These are phyloP conservation scores for Aspergillus asperescens DNA, from an alignment of 495 filamentous ascomycete genomes.

Conservation along the genomic window DNA sequence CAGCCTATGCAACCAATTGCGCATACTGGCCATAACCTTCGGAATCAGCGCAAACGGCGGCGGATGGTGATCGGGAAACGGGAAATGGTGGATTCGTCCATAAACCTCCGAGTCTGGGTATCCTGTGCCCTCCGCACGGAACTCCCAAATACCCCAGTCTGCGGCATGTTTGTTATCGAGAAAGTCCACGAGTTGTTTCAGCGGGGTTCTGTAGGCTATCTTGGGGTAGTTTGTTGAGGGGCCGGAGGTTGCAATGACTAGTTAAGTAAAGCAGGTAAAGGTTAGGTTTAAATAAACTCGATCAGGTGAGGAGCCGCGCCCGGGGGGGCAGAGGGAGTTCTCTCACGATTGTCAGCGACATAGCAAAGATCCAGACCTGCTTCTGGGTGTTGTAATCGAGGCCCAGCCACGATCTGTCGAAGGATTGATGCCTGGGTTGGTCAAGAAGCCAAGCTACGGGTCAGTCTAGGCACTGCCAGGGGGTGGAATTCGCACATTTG, in stretches of 20 bases:
- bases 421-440: constrained; percentile 55
- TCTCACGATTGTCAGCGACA: constrained; percentile 68
- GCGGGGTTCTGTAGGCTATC: constrained; percentile 86
- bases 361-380: constrained; percentile 93
- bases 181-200: constrained; percentile 75
- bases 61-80: constrained; percentile 96
- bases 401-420: constrained; percentile 72
- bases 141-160: constrained; percentile 94
- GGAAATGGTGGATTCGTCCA: constrained; percentile 76
- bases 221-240: constrained; percentile 84
- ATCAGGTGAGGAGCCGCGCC: background rate
- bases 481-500: background rate
- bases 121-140: constrained; percentile 91
- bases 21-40: constrained; percentile 83
- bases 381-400: constrained; percentile 75
- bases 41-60: constrained; percentile 87
- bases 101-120: constrained; percentile 90
- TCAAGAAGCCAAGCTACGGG: constrained; percentile 15
- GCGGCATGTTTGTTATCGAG: constrained; percentile 77
- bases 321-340: background rate
- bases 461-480: constrained; percentile 19
- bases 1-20: constrained; percentile 69
- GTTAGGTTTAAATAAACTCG: background rate
- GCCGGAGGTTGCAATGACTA: constrained; percentile 73
- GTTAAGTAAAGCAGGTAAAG: background rate